Conservation (phyloP, 306 rosid genomes). For the Gastrolobium bilobum region DNA sequence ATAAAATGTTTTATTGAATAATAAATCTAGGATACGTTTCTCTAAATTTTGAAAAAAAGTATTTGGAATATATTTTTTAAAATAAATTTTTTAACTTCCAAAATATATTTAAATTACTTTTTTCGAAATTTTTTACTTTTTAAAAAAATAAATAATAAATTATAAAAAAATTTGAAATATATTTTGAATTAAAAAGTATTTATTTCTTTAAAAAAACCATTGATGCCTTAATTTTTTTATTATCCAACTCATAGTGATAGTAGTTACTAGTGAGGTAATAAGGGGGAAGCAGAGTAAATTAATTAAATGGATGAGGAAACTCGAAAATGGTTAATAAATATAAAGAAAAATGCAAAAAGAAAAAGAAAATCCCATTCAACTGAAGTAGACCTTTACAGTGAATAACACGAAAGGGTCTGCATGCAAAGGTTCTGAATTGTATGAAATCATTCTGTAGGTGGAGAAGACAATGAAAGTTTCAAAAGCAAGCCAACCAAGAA, state of each 20-base stretch:
- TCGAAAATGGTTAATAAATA: slow-evolving; percentile 9
- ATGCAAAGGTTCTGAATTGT: slow-evolving; percentile 24
- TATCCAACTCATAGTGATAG: neutral
- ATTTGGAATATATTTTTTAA: too few species aligned
- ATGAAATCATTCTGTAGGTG: slow-evolving; percentile 60
- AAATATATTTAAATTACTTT: too few species aligned
- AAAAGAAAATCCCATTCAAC: neutral
- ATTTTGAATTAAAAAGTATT: too few species aligned
- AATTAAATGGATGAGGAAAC: slow-evolving; percentile 5
- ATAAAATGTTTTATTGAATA: neutral
- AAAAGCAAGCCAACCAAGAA: slow-evolving; percentile 79
- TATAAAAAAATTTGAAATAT: too few species aligned
- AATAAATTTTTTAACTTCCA: too few species aligned
- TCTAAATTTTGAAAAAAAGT: too few species aligned
- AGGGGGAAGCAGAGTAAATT: neutral
- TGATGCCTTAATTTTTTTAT: neutral
- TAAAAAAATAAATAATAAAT: too few species aligned
- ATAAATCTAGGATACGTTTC: neutral
- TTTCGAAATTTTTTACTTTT: too few species aligned
- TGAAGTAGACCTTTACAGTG: slow-evolving; percentile 38
- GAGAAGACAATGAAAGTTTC: slow-evolving; percentile 72
- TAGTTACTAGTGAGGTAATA: neutral
- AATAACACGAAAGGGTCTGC: slow-evolving; percentile 35
- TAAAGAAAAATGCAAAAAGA: neutral
- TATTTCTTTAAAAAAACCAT: too few species aligned